A percentile compares a stretch with the other conserved stretches of the same genome.
phyloP scores from a whole-genome alignment of 192 early-diverging fungal species.

The Dissophora globulifera region DNA sequence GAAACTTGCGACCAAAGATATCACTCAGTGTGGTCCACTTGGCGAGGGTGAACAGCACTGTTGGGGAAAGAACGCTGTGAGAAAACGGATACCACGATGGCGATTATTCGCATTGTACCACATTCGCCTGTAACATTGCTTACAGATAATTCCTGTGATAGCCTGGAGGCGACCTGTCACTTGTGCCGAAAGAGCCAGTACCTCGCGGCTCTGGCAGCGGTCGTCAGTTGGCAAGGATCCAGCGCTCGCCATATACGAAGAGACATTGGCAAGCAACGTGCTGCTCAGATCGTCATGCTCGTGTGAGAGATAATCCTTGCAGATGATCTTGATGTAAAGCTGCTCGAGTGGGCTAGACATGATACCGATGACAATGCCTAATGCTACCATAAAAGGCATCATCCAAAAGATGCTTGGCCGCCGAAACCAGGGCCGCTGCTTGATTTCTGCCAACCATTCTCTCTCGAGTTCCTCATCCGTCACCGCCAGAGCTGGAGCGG shows the following conservation, averaged over 20 bases:
- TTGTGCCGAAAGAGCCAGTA: slow-evolving; percentile 5
- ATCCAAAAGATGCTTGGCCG: slow-evolving; percentile 12
- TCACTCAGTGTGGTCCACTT: slow-evolving; percentile 21
- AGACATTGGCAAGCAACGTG: no score
- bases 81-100: no score
- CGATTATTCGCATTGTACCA: no score
- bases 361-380: not conserved
- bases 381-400: not conserved
- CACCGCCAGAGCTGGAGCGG: not conserved
- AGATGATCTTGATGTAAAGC: slow-evolving; percentile 13
- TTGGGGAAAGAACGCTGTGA: no score
- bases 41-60: slow-evolving; percentile 3
- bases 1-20: slow-evolving; percentile 1
- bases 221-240: not conserved
- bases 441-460: slow-evolving; percentile 4
- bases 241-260: no score
- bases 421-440: slow-evolving; percentile 1
- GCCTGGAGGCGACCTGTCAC: not conserved
- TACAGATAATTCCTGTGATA: slow-evolving; percentile 11
- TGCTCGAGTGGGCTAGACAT: not conserved
- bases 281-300: not conserved
- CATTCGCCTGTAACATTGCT: not conserved
- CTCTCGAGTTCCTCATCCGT: slow-evolving; percentile 9
- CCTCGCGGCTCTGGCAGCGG: not conserved
- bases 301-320: not conserved